Evolutionary conservation across 1,284 basidiomycete species (phyloP).

Genomic region (Ganoderma lucidum): DNA sequence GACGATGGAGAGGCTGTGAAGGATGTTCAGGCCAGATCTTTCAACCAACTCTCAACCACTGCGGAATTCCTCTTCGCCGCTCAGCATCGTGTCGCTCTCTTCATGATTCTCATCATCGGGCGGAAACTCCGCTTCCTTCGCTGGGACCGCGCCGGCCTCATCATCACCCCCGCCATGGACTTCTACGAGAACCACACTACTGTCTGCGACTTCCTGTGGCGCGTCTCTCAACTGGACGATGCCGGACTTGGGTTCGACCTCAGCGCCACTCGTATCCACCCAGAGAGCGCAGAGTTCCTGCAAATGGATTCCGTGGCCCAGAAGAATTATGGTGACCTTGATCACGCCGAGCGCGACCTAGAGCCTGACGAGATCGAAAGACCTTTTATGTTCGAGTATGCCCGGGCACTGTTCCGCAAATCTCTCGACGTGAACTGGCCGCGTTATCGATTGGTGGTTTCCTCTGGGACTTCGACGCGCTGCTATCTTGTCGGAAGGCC

Average conservation of each 20-base stretch:
- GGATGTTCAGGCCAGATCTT: neutral
- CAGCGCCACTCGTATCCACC: constrained; percentile 11
- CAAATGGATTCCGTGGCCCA: neutral
- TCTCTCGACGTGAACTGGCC: neutral
- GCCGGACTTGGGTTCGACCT: constrained; percentile 18
- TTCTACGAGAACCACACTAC: constrained; percentile 1
- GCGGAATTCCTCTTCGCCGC: constrained; percentile 9
- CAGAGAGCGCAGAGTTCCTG: neutral
- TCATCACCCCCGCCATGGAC: constrained; percentile 15
- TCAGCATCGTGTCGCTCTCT: constrained; percentile 17
- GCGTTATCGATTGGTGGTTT: constrained; percentile 4
- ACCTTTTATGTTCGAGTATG: neutral
- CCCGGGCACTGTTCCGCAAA: neutral
- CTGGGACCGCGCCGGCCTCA: constrained; percentile 17
- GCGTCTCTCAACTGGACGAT: neutral
- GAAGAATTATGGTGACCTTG: neutral
- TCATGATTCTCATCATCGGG: constrained; percentile 20
- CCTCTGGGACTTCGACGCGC: too few species aligned
- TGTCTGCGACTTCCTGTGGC: constrained; percentile 15
- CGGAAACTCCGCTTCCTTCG: constrained; percentile 14
- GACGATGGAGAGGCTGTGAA: neutral
- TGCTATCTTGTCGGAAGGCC: constrained; percentile 22
- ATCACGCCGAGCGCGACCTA: constrained; percentile 2
- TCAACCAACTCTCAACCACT: neutral
- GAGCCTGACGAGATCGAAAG: neutral